Evolutionary conservation across 768 basidiomycete genomes (phyloP), one percentile per base, ranked within the genome.

Genomic region (Cyclocybe aegerita): DNA sequence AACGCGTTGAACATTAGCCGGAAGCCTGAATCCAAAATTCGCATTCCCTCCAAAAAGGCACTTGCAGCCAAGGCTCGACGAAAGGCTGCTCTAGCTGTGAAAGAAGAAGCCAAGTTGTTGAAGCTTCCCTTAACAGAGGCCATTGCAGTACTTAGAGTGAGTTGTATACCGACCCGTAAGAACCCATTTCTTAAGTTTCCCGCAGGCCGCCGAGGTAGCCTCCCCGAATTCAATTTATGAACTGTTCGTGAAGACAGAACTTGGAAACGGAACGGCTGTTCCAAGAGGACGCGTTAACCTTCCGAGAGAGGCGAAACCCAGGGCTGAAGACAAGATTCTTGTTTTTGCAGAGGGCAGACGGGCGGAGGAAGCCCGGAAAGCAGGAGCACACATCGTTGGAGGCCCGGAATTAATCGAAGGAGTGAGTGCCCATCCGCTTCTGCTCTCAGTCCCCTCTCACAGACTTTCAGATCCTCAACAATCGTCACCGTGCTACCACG

Each of bases 371-470:
- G 97, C 97, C 0, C 85, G 79, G 67, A 81, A 76, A 38, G 91
- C 92, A 4, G 97, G 97, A 5, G 97, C 95, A 1, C 83, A 93
- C 52, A 81, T 88, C 53, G 91, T 98, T 11, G 97, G 97, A 40
- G 96, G 94, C 29, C 75, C 80, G 39, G 97, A 98, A 60, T 74
- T 99, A 4, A 82, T 93, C 48, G 88, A 92, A n/a, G 84, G 83
- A 49, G 93, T 93, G 60, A 16, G 88, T 78, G 34, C n/a, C 37
- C 36, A 50, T 40, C 45, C 9, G 29, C 23, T 37, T 56, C 32
- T 23, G 12, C 31, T 5, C 30, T 14, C 37, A 48, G 35, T 40
- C 31, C 12, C 9, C 50, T 36, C 44, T 39, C 14, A 55, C 42
- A 46, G 16, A 41, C 39, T 48, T 45, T 15, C 39, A 94, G 90